A percentile compares a stretch with the other conserved stretches of the same genome.
These are phyloP conservation scores for Fusarium oxysporum DNA, from an alignment of 2,329 filamentous ascomycete genomes.

Conservation along the genomic window DNA sequence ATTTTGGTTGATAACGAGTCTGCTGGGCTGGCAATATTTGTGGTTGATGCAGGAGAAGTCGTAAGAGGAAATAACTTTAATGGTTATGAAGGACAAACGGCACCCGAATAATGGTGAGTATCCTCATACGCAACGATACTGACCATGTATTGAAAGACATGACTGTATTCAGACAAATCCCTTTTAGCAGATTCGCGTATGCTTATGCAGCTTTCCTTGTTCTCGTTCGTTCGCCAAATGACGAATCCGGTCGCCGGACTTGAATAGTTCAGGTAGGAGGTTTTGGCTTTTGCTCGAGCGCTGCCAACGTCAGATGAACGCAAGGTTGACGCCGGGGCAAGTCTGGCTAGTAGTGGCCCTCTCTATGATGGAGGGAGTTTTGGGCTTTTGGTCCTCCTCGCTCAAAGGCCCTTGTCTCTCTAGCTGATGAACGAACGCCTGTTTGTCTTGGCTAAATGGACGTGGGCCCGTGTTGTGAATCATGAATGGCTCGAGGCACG, in stretches of 20 bases:
- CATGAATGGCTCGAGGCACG: conserved; percentile 31
- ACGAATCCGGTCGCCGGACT: neutral
- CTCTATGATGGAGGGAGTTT: neutral
- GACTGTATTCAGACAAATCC: conserved; percentile 7
- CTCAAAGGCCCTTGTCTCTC: neutral
- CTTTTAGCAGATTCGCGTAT: conserved; percentile 6
- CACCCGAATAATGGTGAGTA: neutral
- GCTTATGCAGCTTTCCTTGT: conserved; percentile 29
- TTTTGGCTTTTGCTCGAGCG: conserved; percentile 10
- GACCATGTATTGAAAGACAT: conserved; percentile 4
- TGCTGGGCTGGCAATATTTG: neutral
- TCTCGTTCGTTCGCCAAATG: conserved; percentile 17
- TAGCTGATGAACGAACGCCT: conserved; percentile 2
- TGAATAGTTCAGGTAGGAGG: neutral
- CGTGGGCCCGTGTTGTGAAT: conserved; percentile 15
- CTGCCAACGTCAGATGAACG: conserved; percentile 32
- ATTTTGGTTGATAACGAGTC: neutral
- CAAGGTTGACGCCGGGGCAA: conserved; percentile 27
- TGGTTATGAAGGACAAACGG: conserved; percentile 10
- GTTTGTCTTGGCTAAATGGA: neutral
- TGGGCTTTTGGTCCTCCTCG: neutral
- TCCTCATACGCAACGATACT: conserved; percentile 11
- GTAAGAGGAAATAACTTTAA: conserved; percentile 16
- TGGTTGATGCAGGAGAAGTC: conserved; percentile 13
- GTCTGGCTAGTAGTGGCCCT: neutral